These are phyloP conservation scores for Penicillium brasilianum DNA, from an alignment of 2,329 filamentous ascomycete species.

Conservation along the genomic window DNA sequence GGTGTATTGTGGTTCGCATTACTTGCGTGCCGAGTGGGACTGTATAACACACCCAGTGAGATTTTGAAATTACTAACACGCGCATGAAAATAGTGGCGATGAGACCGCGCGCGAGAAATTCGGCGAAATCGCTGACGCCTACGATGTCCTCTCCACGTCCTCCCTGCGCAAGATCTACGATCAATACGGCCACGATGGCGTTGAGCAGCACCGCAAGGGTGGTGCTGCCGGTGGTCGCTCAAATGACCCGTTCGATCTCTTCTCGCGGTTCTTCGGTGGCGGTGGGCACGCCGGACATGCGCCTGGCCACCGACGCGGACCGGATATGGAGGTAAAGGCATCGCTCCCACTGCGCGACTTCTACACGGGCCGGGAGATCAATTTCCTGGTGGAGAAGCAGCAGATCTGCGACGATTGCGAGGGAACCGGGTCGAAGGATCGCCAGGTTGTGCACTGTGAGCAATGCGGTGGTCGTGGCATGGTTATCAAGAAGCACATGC, in stretches of 20 bases:
- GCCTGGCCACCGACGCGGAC: conserved; percentile 76
- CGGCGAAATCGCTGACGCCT: conserved; percentile 91
- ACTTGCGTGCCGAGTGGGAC: neutral
- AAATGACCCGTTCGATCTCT: conserved; percentile 94
- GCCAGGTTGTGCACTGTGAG: conserved; percentile 77
- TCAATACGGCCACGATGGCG: conserved; percentile 87
- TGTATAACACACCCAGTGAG: neutral
- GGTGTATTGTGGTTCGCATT: neutral
- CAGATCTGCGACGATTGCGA: conserved; percentile 92
- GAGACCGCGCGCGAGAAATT: conserved; percentile 85
- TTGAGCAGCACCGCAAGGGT: conserved; percentile 80
- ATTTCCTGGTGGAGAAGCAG: conserved; percentile 92
- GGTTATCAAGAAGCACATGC: conserved; percentile 84
- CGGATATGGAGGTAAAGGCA: conserved; percentile 86
- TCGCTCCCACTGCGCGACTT: conserved; percentile 83
- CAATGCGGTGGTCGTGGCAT: conserved; percentile 82
- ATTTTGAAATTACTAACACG: neutral
- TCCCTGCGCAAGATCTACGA: conserved; percentile 90
- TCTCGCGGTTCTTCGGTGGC: conserved; percentile 95
- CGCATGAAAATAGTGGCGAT: conserved; percentile 64
- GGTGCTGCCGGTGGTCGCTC: conserved; percentile 60
- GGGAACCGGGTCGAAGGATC: conserved; percentile 82
- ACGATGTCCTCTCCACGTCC: conserved; percentile 83
- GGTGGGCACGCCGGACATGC: conserved; percentile 79
- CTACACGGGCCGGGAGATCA: conserved; percentile 84